These are phyloP conservation scores for Calocybe gambosa DNA, from an alignment of 1,284 basidiomycete genomes.

Conservation along the genomic window DNA sequence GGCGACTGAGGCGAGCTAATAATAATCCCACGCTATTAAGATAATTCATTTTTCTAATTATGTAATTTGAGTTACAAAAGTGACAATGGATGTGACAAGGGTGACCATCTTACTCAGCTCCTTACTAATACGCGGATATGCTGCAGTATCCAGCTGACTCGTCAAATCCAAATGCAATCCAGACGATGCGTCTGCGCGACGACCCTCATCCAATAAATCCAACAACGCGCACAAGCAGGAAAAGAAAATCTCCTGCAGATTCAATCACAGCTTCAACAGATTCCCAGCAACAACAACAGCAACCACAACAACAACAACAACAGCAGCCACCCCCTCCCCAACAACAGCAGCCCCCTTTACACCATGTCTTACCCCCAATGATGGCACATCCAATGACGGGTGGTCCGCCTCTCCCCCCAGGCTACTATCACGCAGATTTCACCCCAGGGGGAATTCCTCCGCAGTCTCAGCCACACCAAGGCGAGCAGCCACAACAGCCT, in stretches of 20 bases:
- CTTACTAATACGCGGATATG: constrained; percentile 42
- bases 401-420: constrained; percentile 28
- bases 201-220: constrained; percentile 40
- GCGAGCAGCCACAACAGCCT: constrained; percentile 22
- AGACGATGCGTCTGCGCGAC: constrained; percentile 59
- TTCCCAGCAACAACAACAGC: constrained; percentile 20
- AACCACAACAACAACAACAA: constrained; percentile 19
- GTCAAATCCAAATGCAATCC: constrained; percentile 21
- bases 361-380: constrained; percentile 47
- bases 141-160: constrained; percentile 30
- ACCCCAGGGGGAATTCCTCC: constrained; percentile 47
- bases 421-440: constrained; percentile 45
- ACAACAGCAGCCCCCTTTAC: constrained; percentile 27
- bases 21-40: constrained; percentile 13
- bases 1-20: neutral
- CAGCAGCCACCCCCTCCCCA: constrained; percentile 22
- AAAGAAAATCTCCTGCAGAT: constrained; percentile 47
- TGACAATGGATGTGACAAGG: neutral
- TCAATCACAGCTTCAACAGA: constrained; percentile 20
- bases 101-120: constrained; percentile 32
- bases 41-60: neutral
- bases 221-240: constrained; percentile 33
- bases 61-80: neutral
- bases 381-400: constrained; percentile 35
- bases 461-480: constrained; percentile 18